phyloP scores from a whole-genome alignment of 2,329 filamentous ascomycete species.

The Verticillium longisporum region DNA sequence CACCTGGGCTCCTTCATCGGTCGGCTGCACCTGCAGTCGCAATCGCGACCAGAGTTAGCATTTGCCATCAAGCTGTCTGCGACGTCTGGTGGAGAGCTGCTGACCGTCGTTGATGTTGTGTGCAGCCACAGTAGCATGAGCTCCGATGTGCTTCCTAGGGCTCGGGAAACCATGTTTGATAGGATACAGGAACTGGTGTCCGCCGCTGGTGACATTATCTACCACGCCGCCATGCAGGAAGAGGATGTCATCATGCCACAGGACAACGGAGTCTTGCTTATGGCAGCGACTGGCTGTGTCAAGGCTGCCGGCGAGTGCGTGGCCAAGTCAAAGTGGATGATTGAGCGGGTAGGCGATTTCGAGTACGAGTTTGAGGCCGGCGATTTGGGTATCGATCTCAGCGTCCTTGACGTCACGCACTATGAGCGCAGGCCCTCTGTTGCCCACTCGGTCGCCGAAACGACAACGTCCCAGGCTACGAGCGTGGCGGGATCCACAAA shows the following conservation, averaged over 20 bases:
- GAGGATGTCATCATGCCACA: constrained; percentile 76
- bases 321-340: constrained; percentile 73
- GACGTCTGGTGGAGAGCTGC: constrained; percentile 69
- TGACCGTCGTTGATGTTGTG: constrained; percentile 75
- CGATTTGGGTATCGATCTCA: constrained; percentile 48
- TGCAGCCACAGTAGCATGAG: constrained; percentile 68
- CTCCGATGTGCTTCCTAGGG: constrained; percentile 58
- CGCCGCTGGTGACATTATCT: constrained; percentile 74
- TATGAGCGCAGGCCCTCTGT: constrained; percentile 21
- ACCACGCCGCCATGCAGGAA: constrained; percentile 58
- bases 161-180: constrained; percentile 71
- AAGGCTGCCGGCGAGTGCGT: constrained; percentile 88
- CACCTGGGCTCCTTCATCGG: constrained; percentile 92
- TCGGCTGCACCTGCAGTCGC: constrained; percentile 81
- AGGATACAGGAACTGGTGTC: constrained; percentile 74
- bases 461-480: constrained; percentile 25
- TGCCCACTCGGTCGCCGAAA: constrained; percentile 23
- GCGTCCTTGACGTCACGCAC: constrained; percentile 35
- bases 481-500: constrained; percentile 32
- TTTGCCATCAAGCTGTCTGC: constrained; percentile 79
- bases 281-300: constrained; percentile 80
- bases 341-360: constrained; percentile 87
- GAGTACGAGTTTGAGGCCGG: constrained; percentile 67
- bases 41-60: constrained; percentile 77
- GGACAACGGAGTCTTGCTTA: constrained; percentile 67